A percentile compares a stretch with the other conserved stretches of the same genome.
These are phyloP conservation scores for Pseudogymnoascus sp. DNA, from an alignment of 2,329 filamentous ascomycete genomes.

Conservation along the genomic window DNA sequence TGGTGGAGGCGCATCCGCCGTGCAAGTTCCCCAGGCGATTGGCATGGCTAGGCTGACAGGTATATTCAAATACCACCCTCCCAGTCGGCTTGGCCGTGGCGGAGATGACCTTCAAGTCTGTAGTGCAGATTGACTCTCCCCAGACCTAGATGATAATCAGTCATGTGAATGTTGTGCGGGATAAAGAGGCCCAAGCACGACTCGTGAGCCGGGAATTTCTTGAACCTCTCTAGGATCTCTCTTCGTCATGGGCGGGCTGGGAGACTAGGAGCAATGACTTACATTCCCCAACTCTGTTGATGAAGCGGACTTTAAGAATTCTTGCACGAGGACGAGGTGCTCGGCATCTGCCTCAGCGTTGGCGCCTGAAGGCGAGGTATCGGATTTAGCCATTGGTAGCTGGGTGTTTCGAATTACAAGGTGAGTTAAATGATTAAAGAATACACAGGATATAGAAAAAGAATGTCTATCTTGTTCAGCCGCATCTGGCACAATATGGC, in stretches of 20 bases:
- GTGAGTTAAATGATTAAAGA: background rate
- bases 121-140: constrained; percentile 18
- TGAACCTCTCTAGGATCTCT: no score
- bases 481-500: background rate
- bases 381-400: background rate
- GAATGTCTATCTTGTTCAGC: background rate
- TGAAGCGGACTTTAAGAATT: background rate
- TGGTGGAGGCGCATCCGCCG: constrained; percentile 55
- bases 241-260: background rate
- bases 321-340: background rate
- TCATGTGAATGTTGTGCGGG: background rate
- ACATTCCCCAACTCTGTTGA: constrained; percentile 1
- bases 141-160: constrained; percentile 21
- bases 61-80: constrained; percentile 35
- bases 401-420: background rate
- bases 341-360: background rate
- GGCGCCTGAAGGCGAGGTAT: background rate
- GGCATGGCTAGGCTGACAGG: constrained; percentile 42
- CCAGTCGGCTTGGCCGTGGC: constrained; percentile 20
- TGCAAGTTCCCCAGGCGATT: constrained; percentile 51
- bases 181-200: background rate
- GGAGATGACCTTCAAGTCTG: constrained; percentile 19
- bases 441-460: background rate
- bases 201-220: constrained; percentile 7
- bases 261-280: background rate